Conservation (phyloP, 805 yeast species). For the Nakazawaea holstii region DNA sequence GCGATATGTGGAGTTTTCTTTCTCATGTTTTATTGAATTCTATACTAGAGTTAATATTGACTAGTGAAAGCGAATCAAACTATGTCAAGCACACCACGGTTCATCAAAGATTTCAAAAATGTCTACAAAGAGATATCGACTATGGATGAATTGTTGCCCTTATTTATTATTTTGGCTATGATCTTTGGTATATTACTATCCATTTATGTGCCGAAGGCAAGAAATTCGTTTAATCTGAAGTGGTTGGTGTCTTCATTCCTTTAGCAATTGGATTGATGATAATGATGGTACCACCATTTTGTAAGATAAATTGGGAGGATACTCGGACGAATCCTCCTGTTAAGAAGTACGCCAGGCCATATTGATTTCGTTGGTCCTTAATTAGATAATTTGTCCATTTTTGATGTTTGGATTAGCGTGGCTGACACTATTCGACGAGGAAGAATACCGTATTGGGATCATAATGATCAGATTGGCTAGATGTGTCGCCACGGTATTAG, state of each 20-base stretch:
- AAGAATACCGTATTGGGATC: conserved; percentile 48
- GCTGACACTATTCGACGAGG: conserved; percentile 40
- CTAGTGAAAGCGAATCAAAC: too few species aligned
- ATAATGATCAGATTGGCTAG: conserved; percentile 56
- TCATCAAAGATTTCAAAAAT: not conserved
- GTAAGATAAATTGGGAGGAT: conserved; percentile 48
- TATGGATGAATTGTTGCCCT: conserved; percentile 27
- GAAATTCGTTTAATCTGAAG: conserved; percentile 28
- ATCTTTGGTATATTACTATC: conserved; percentile 34
- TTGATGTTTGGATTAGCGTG: conserved; percentile 53
- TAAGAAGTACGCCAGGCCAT: conserved; percentile 24
- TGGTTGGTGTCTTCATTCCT: conserved; percentile 37
- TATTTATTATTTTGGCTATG: conserved; percentile 25
- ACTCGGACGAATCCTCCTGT: conserved; percentile 23
- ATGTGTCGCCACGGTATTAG: conserved; percentile 58
- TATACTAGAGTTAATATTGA: too few species aligned
- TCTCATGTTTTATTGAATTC: too few species aligned
- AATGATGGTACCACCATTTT: conserved; percentile 55
- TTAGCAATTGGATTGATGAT: conserved; percentile 45
- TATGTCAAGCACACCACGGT: not conserved
- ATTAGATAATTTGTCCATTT: conserved; percentile 55
- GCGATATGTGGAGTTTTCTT: too few species aligned
- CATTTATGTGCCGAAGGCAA: conserved; percentile 32
- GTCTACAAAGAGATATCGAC: conserved; percentile 18
- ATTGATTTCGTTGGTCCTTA: conserved; percentile 35